phyloP scores from a whole-genome alignment of 2,329 filamentous ascomycete species.

The Mollisiaceae sp. region DNA sequence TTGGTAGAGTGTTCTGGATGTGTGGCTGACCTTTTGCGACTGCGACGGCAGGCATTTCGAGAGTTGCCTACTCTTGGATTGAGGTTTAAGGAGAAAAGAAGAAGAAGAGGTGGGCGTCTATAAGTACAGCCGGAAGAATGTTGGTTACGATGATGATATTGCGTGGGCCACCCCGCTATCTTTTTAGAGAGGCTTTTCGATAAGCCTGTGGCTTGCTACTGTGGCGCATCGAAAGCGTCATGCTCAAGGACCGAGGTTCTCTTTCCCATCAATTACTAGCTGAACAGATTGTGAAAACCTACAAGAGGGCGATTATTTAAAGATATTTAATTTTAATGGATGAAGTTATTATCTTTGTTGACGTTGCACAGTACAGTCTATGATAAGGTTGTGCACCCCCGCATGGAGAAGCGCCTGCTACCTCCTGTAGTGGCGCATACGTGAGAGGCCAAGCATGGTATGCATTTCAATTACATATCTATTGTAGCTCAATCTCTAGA shows the following conservation, averaged over 20 bases:
- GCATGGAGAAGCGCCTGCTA: no score
- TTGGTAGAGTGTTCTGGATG: slow-evolving; percentile 8
- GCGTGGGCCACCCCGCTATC: slow-evolving; percentile 3
- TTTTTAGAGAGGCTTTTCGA: neutral
- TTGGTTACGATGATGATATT: slow-evolving; percentile 6
- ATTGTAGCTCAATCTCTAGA: no score
- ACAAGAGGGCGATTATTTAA: no score
- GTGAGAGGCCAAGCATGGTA: no score
- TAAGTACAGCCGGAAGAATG: neutral
- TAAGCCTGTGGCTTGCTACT: neutral
- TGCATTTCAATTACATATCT: no score
- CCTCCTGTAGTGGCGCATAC: no score
- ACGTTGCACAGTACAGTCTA: no score
- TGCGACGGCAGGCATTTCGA: slow-evolving; percentile 37
- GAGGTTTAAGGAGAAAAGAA: neutral
- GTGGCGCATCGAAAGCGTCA: slow-evolving; percentile 1
- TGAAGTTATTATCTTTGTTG: no score
- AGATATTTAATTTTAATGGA: no score
- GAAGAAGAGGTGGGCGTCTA: neutral
- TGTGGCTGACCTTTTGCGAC: slow-evolving; percentile 38
- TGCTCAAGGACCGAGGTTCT: neutral
- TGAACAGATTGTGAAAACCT: neutral
- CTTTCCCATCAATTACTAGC: neutral
- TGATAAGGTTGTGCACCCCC: no score
- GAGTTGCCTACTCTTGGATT: slow-evolving; percentile 16